Conservation (phyloP, 2,329 filamentous ascomycete genomes). For the Raffaelea albimanens region DNA sequence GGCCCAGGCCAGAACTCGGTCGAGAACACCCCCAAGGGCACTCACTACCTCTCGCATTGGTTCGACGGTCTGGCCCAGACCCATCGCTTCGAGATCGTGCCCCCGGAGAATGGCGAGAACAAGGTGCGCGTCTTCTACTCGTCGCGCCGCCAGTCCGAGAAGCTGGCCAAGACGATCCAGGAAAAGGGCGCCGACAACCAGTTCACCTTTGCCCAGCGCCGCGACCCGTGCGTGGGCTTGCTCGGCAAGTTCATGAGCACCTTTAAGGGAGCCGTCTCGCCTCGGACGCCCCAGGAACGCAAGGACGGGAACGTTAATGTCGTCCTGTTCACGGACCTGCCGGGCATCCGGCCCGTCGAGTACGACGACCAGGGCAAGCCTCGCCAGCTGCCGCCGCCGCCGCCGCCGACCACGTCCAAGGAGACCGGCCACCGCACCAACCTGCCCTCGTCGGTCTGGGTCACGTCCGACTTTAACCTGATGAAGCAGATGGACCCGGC, state of each 20-base stretch:
- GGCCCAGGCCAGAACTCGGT: constrained; percentile 60
- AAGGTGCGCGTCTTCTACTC: constrained; percentile 54
- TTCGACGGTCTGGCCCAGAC: constrained; percentile 68
- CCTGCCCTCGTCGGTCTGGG: constrained; percentile 39
- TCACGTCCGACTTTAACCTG: constrained; percentile 44
- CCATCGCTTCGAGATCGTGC: constrained; percentile 62
- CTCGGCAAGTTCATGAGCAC: constrained; percentile 62
- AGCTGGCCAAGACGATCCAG: constrained; percentile 50
- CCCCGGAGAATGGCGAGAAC: constrained; percentile 15
- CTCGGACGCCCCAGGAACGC: constrained; percentile 17
- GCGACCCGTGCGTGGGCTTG: constrained; percentile 64
- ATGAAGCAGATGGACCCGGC: constrained; percentile 57
- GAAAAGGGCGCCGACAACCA: constrained; percentile 45
- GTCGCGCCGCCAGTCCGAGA: constrained; percentile 59
- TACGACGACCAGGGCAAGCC: constrained; percentile 2
- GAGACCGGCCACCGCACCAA: constrained; percentile 25
- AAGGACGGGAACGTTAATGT: constrained; percentile 50
- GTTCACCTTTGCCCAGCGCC: constrained; percentile 60
- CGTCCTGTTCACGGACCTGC: constrained; percentile 54
- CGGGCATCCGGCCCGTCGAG: constrained; percentile 34
- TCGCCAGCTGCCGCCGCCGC: constrained; percentile 9
- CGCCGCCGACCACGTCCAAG: background rate
- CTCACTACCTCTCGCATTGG: constrained; percentile 61
- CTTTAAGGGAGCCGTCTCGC: constrained; percentile 27
- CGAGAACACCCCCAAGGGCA: constrained; percentile 47